phyloP scores from a whole-genome alignment of 257 asterid genomes.

The Datura wrightii region DNA sequence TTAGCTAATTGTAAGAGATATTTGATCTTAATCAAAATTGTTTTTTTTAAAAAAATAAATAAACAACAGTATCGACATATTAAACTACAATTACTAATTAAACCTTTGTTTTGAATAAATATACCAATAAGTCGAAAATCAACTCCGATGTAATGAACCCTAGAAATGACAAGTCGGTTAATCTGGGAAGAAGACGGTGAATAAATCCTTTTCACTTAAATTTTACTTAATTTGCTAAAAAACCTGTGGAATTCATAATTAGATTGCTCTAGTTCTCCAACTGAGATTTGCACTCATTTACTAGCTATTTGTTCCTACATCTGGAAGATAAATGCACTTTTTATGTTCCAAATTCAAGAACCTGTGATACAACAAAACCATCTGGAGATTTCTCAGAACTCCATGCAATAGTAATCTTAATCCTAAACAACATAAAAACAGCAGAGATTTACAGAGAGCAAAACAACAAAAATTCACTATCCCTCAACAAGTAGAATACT shows the following conservation, averaged over 20 bases:
- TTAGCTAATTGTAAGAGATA: neutral
- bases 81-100: too few species aligned
- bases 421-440: neutral
- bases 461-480: neutral
- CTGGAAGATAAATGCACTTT: neutral
- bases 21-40: neutral
- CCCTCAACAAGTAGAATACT: neutral
- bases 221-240: neutral
- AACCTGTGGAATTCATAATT: neutral
- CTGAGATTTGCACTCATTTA: neutral
- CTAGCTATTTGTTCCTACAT: neutral
- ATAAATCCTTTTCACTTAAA: neutral
- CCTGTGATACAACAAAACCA: neutral
- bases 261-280: neutral
- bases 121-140: neutral
- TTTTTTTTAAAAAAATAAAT: too few species aligned
- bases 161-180: neutral
- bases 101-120: too few species aligned
- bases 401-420: slow-evolving; percentile 8
- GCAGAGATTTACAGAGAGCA: neutral
- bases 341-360: neutral
- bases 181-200: neutral
- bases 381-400: neutral
- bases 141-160: too few species aligned
- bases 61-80: neutral